These are phyloP conservation scores for Globisporangium lucens DNA, from an alignment of 352 stramenopile species.

Conservation along the genomic window DNA sequence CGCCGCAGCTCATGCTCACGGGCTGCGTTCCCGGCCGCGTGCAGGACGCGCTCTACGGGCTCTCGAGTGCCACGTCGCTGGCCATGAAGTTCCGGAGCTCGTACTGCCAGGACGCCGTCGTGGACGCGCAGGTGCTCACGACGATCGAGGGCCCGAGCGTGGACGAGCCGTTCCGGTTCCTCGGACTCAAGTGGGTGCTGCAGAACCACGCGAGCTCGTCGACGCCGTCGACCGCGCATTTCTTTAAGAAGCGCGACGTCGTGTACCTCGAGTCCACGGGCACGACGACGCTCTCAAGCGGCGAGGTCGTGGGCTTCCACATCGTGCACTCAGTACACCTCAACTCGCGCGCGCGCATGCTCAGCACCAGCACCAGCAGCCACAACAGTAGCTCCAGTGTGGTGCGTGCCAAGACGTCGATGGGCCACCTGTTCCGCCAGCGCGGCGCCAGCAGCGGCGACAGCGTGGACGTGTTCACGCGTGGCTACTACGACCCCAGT, in stretches of 20 bases:
- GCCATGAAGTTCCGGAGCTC: conserved; percentile 62
- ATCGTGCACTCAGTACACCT: conserved; percentile 59
- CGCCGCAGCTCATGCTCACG: conserved; percentile 40
- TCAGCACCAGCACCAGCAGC: conserved; percentile 29
- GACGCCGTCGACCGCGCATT: conserved; percentile 6
- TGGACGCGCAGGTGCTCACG: conserved; percentile 36
- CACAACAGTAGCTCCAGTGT: not conserved
- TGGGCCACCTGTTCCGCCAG: conserved; percentile 20
- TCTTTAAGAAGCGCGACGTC: conserved; percentile 62
- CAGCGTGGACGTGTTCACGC: conserved; percentile 23
- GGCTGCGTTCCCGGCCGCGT: conserved; percentile 45
- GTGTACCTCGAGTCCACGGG: conserved; percentile 69
- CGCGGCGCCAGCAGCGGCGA: not conserved
- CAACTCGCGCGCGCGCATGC: conserved; percentile 44
- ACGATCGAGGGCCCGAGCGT: conserved; percentile 39
- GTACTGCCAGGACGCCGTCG: conserved; percentile 14
- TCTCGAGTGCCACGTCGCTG: conserved; percentile 43
- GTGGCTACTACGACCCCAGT: conserved; percentile 32
- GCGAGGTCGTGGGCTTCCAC: conserved; percentile 55
- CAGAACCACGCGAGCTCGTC: conserved; percentile 52
- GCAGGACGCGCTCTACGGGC: conserved; percentile 61
- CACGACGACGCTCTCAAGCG: conserved; percentile 40
- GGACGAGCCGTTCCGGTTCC: conserved; percentile 48
- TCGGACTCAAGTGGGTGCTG: conserved; percentile 67
- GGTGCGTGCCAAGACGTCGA: conserved; percentile 19